Conservation (phyloP, 163 green algal genomes). For the Chlorella variabilis region DNA sequence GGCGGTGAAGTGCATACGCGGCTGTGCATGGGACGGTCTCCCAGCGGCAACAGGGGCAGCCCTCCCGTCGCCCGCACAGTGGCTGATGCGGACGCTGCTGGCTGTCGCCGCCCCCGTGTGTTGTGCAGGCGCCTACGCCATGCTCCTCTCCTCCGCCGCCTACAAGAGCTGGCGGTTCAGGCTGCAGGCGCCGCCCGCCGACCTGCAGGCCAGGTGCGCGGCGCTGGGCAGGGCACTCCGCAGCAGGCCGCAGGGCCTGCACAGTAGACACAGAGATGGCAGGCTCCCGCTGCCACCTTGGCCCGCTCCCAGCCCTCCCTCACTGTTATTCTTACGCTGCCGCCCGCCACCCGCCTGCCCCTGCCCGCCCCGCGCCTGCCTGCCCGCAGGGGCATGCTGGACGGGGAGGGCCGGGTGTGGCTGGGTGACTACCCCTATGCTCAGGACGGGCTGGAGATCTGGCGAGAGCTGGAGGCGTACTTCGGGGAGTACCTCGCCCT, state of each 20-base stretch:
- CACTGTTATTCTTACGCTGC: no score
- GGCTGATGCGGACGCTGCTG: no score
- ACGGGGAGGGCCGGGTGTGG: slow-evolving; percentile 21
- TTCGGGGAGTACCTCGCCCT: slow-evolving; percentile 42
- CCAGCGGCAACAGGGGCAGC: no score
- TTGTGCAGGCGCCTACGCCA: slow-evolving; percentile 40
- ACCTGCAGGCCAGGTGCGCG: slow-evolving; percentile 44
- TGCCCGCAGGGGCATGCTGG: slow-evolving; percentile 53
- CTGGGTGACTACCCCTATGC: slow-evolving; percentile 60
- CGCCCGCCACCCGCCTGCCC: no score
- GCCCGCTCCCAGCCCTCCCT: no score
- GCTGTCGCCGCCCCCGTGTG: no score
- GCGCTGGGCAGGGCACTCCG: not conserved
- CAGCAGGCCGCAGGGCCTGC: not conserved
- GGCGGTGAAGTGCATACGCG: no score
- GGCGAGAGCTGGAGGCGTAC: not conserved
- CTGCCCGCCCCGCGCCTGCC: not conserved
- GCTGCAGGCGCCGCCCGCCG: slow-evolving; percentile 48
- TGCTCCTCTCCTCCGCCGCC: slow-evolving; percentile 41
- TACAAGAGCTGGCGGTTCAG: slow-evolving; percentile 64
- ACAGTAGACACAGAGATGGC: no score
- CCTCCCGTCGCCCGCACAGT: no score
- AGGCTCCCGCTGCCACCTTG: no score
- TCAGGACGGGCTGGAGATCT: slow-evolving; percentile 15
- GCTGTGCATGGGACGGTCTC: no score